A percentile compares a stretch with the other conserved stretches of the same genome.
These are phyloP conservation scores for Wallacemonas sp. DNA, from an alignment of 208 protist genomes.

Conservation along the genomic window DNA sequence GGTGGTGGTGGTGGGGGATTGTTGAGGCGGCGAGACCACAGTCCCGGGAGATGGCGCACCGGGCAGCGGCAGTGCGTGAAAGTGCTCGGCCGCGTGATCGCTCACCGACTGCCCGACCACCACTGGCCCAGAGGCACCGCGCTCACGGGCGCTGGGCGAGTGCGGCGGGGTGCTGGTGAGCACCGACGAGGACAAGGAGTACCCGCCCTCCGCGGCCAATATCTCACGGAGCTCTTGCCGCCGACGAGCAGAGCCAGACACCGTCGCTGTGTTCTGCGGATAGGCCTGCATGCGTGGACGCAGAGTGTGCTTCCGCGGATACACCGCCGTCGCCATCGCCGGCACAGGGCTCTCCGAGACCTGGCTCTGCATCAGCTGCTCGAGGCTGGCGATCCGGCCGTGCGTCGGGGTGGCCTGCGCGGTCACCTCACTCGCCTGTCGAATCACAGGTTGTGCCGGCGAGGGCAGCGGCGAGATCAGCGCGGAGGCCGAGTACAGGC, in stretches of 20 bases:
- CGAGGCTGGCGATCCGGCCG: too few relatives aligned
- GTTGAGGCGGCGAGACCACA: too few relatives aligned
- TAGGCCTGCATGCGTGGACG: constrained; percentile 2
- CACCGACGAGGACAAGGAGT: not conserved
- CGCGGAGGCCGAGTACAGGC: not conserved
- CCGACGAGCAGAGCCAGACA: not conserved
- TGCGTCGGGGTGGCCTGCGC: too few relatives aligned
- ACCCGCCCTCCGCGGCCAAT: not conserved
- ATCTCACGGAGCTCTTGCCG: not conserved
- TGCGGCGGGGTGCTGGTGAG: not conserved
- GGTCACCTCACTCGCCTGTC: not conserved
- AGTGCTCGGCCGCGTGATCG: not conserved
- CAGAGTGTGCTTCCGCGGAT: not conserved
- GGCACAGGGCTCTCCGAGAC: too few relatives aligned
- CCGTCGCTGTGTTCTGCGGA: not conserved
- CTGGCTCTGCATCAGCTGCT: too few relatives aligned
- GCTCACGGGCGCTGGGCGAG: not conserved
- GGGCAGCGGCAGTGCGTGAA: constrained; percentile 11
- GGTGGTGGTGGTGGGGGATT: not conserved
- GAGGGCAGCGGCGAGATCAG: not conserved
- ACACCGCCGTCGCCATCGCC: too few relatives aligned
- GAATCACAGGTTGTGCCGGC: not conserved
- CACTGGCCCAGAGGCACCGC: not conserved
- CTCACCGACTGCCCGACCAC: not conserved
- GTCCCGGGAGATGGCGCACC: not conserved